Percentiles rank a stretch among this genome's conserved stretches.
Evolutionary conservation across 2,329 filamentous ascomycete species (phyloP).

Genomic region (Aspergillus quadricinctus): DNA sequence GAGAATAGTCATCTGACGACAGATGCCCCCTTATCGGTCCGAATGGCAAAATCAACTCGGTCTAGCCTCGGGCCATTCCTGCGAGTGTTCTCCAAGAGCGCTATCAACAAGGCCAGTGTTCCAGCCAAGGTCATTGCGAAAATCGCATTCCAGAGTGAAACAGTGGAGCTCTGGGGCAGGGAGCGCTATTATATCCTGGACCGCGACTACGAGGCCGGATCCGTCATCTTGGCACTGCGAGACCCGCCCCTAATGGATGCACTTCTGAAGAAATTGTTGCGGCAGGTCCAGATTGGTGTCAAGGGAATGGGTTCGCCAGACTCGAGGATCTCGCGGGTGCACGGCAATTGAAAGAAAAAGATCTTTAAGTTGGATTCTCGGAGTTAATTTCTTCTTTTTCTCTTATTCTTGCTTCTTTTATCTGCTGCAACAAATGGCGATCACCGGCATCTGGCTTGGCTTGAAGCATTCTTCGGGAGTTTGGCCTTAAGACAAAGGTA

Average conservation of each 20-base stretch:
- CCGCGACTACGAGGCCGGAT: slow-evolving; percentile 33
- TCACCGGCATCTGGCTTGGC: background rate
- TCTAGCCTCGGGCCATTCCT: slow-evolving; percentile 30
- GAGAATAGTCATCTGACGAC: slow-evolving; percentile 23
- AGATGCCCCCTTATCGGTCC: slow-evolving; percentile 24
- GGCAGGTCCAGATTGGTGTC: slow-evolving; percentile 24
- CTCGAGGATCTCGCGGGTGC: slow-evolving; percentile 20
- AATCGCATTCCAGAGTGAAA: slow-evolving; percentile 30
- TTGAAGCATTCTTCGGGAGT: background rate
- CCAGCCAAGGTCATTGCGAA: slow-evolving; percentile 33
- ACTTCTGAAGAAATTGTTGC: slow-evolving; percentile 27
- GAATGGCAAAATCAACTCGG: slow-evolving; percentile 29
- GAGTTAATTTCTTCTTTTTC: slow-evolving; percentile 2
- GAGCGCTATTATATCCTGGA: slow-evolving; percentile 34
- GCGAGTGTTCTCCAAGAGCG: slow-evolving; percentile 32
- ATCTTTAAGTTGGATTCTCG: background rate
- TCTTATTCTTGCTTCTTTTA: slow-evolving; percentile 2
- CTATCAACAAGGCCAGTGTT: slow-evolving; percentile 32
- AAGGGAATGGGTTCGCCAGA: slow-evolving; percentile 26
- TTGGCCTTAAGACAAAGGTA: background rate
- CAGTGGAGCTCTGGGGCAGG: slow-evolving; percentile 25
- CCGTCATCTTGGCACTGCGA: slow-evolving; percentile 28
- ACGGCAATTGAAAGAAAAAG: slow-evolving; percentile 5
- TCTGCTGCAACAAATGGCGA: background rate
- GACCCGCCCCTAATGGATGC: slow-evolving; percentile 25